phyloP scores from a whole-genome alignment of 1,284 basidiomycete genomes.

The Rhizoctonia solani region DNA sequence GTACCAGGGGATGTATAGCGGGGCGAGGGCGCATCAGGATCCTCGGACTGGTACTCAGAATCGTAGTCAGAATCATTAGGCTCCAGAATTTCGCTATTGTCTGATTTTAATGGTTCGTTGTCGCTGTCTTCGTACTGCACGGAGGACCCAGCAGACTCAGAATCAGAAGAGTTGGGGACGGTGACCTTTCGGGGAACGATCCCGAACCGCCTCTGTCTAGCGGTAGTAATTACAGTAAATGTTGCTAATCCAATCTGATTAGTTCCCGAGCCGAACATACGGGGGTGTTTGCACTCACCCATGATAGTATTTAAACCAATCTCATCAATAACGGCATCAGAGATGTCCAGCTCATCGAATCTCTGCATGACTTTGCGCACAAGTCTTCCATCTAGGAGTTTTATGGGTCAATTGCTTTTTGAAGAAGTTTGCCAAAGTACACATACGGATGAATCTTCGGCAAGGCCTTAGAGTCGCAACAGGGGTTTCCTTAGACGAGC shows the following conservation, averaged over 20 bases:
- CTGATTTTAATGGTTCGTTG: slow-evolving; percentile 4
- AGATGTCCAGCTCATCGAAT: slow-evolving; percentile 32
- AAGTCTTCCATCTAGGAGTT: slow-evolving; percentile 27
- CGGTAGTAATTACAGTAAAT: slow-evolving; percentile 31
- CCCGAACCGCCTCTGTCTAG: slow-evolving; percentile 30
- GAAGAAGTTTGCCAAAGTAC: too few relatives aligned
- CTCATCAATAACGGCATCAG: slow-evolving; percentile 27
- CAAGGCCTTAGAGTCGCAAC: slow-evolving; percentile 32
- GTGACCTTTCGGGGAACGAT: slow-evolving; percentile 23
- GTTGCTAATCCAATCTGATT: slow-evolving; percentile 12
- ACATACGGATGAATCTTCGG: slow-evolving; percentile 32
- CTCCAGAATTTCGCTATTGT: slow-evolving; percentile 15
- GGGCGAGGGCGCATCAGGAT: slow-evolving; percentile 34
- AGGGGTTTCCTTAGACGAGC: not conserved
- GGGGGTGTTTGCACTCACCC: not conserved
- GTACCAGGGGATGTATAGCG: slow-evolving; percentile 25
- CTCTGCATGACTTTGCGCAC: slow-evolving; percentile 30
- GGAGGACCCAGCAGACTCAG: slow-evolving; percentile 26
- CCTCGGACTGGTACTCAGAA: slow-evolving; percentile 27
- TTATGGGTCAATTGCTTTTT: too few relatives aligned
- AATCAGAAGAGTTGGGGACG: slow-evolving; percentile 31
- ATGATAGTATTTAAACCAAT: slow-evolving; percentile 31
- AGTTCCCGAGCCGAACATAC: not conserved
- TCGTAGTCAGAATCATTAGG: slow-evolving; percentile 32
- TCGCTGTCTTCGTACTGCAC: slow-evolving; percentile 30